Evolutionary conservation across 345 rosid genomes (phyloP).

Genomic region (Eucalyptus cloeziana): DNA sequence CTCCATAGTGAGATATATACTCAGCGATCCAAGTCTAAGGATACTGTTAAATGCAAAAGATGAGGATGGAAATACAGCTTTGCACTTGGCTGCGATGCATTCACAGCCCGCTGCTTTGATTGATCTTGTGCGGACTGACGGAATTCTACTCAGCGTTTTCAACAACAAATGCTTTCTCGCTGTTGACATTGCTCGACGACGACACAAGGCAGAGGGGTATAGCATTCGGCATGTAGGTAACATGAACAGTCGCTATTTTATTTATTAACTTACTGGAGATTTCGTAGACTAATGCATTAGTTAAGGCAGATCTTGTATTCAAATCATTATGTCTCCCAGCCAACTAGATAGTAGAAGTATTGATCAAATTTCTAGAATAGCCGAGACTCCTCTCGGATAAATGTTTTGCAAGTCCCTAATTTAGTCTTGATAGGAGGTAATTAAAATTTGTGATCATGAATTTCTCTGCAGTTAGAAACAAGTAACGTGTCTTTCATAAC

Average conservation of each 20-base stretch:
- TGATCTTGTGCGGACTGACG: too few species aligned
- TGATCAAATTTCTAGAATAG: background rate
- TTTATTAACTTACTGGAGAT: background rate
- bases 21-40: background rate
- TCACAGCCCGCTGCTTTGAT: background rate
- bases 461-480: too few species aligned
- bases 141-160: fast-evolving
- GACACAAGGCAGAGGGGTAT: background rate
- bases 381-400: background rate
- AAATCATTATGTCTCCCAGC: background rate
- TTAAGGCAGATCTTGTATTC: background rate
- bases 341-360: too few species aligned
- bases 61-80: background rate
- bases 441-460: too few species aligned
- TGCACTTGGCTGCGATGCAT: background rate
- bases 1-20: background rate
- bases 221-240: background rate
- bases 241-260: background rate
- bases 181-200: too few species aligned
- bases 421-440: too few species aligned
- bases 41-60: fast-evolving
- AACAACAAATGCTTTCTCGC: too few species aligned
- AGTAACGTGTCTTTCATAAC: background rate
- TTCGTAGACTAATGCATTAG: background rate
- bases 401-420: background rate